Percentiles rank a stretch among this genome's conserved stretches.
Evolutionary conservation across 306 rosid genomes (phyloP).

Genomic region (Cyamopsis tetragonoloba): DNA sequence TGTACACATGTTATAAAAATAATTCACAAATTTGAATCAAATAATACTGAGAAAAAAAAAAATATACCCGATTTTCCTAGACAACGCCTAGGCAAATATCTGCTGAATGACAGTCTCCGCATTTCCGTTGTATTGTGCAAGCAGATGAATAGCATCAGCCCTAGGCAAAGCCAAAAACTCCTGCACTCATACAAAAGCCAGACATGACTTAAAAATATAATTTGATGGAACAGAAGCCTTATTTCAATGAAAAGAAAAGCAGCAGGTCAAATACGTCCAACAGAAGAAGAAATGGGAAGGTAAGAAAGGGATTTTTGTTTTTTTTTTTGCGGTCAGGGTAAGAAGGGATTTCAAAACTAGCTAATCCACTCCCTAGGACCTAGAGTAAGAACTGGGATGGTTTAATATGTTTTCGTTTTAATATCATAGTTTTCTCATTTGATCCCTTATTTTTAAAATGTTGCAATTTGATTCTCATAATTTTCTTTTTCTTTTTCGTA

Average conservation of each 20-base stretch:
- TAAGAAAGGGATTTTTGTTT: too few species aligned
- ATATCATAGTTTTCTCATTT: too few species aligned
- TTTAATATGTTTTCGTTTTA: too few species aligned
- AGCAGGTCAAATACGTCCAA: neutral
- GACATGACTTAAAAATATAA: neutral
- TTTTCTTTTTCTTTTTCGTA: too few species aligned
- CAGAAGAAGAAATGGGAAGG: neutral
- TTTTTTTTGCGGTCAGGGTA: too few species aligned
- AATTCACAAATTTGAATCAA: slow-evolving; percentile 45
- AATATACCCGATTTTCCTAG: slow-evolving; percentile 9
- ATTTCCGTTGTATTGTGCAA: slow-evolving; percentile 87
- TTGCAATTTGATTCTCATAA: too few species aligned
- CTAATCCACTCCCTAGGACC: neutral
- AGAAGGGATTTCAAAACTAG: too few species aligned
- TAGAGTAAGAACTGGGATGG: too few species aligned
- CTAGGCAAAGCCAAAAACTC: slow-evolving; percentile 95
- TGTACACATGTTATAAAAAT: slow-evolving; percentile 29
- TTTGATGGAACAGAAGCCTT: neutral
- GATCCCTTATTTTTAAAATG: too few species aligned
- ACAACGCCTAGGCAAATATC: slow-evolving; percentile 57
- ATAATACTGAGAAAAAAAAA: slow-evolving; percentile 35
- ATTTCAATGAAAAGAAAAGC: neutral
- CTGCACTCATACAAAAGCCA: slow-evolving; percentile 40
- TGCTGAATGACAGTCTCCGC: slow-evolving; percentile 97
- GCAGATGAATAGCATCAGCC: slow-evolving; percentile 98